Evolutionary conservation across 2,329 filamentous ascomycete species (phyloP), one percentile per base, ranked within the genome.

Genomic region (Camillea tinctor): DNA sequence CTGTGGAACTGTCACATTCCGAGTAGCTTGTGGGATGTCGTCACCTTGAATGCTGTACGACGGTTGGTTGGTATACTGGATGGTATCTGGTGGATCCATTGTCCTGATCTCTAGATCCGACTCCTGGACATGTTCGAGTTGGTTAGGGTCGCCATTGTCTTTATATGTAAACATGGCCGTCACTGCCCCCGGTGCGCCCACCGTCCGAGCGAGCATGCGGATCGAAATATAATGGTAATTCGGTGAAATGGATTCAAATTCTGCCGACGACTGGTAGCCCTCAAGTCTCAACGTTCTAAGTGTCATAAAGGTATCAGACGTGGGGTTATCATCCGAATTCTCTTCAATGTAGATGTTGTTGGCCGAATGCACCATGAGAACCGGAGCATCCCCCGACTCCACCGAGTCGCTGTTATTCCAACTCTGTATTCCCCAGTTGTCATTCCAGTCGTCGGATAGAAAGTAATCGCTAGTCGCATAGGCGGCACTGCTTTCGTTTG

Each of bases 41-140:
- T 79, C 73, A 26, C 79, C 80, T 9, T 75, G 70, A 13, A 74
- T 73, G 59, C 75, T 79, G 58, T 81, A 80, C 0, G 81, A 76
- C 0, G 85, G 85, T 69, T 88, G 85, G 69, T 88, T 88, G 15
- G 85, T 87, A 72, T 85, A 88, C 61, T 83, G 80, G 44, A 84
- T 72, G 44, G 72, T 72, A 58, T 78, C 66, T 22, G 68, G 72
- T 1, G 78, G 76, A 59, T 81, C 80, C 23, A 72, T 69, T 1
- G 82, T 84, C 54, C 83, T 74, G 54, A 84, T 75, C 71, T 85
- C 82, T 23, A 85, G 73, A 65, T 85, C 82, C 3, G 81, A 76
- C 68, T 84, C 82, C 61, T 84, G 80, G 15, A 83, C 74, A 19
- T 73, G 59, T 3, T 72, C 69, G 4, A 77, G 72, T 4, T 74